phyloP scores from a whole-genome alignment of 495 filamentous ascomycete genomes.

The Penicillium atrosanguineum region DNA sequence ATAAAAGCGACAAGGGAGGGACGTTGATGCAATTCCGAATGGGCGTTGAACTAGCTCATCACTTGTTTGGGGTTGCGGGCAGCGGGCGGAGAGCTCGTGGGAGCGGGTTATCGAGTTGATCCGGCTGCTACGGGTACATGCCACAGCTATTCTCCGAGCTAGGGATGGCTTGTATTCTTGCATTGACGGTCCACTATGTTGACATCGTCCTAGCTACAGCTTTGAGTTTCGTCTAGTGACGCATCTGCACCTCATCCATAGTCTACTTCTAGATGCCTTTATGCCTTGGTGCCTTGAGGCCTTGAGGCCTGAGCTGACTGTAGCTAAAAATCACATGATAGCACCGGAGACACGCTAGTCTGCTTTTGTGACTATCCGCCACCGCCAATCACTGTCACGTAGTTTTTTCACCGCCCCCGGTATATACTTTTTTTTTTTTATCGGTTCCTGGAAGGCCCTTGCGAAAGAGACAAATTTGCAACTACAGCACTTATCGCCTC shows the following conservation, averaged over 20 bases:
- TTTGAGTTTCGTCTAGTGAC: background rate
- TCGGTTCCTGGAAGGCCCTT: constrained; percentile 23
- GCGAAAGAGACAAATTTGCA: constrained; percentile 6
- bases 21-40: constrained; percentile 9
- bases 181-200: background rate
- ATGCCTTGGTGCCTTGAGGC: background rate
- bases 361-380: background rate
- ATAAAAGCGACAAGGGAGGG: background rate
- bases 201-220: background rate
- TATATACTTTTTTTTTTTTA: constrained; percentile 31
- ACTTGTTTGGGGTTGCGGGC: constrained; percentile 29
- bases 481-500: background rate
- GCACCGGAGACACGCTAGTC: background rate
- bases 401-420: constrained; percentile 19
- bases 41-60: constrained; percentile 30
- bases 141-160: background rate
- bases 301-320: background rate
- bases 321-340: constrained; percentile 13
- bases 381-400: background rate
- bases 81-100: constrained; percentile 36
- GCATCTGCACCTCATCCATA: background rate
- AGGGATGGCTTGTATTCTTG: background rate
- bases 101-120: constrained; percentile 27
- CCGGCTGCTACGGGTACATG: constrained; percentile 3
- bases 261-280: background rate